Base-by-base conservation (phyloP, 306 rosid species). In the Prunus dulcis region DNA sequence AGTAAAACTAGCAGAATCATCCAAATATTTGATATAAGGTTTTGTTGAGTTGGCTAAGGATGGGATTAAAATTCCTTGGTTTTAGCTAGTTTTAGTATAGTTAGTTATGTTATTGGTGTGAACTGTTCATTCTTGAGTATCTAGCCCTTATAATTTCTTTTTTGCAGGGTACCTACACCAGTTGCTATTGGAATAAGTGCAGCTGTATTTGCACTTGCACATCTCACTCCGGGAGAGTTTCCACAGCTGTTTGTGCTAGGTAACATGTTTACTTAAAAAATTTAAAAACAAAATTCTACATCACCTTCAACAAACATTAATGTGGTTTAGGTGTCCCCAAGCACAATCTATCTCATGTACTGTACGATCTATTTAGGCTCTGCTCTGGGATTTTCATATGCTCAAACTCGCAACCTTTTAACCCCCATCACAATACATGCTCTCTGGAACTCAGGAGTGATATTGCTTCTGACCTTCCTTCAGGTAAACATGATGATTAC, bases 371-470 rank as follows among this genome's bases (percentile, higher is more conserved):
- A 2, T 82, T 58, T 73, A 96, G 99, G 98, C 20, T 38, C 84
- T 88, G 97, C 91, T 78, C 77, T 96, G 86, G 98, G 99, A 82
- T 78, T 92, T 78, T 92, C 99, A 6, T 96, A 92, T 62, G 96
- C 99, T 86, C 99, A 96, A 87, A 96, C 99, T 68, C 98, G 69
- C 79, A 96, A 96, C 82, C 98, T 96, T 77, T 83, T 92, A 50
- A 96, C 98, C 64, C 98, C 98, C n/a, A 92, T 96, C 83, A 91
- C 97, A 46, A 89, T 96, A 74, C 99, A 96, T 81, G 96, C 97
- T 2, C 77, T 96, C 69, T 96, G 99, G 98, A 96, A 96, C 81
- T 92, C 98, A 0, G 97, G 98, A 80, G 99, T 92, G 22, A 92
- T 92, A 80, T 78, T 96, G 83, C 84, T 96, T 76, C 93, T 96